Evolutionary conservation across 2,329 filamentous ascomycete species (phyloP), one percentile per base, ranked within the genome.

Genomic region (Thielaviopsis euricoi): DNA sequence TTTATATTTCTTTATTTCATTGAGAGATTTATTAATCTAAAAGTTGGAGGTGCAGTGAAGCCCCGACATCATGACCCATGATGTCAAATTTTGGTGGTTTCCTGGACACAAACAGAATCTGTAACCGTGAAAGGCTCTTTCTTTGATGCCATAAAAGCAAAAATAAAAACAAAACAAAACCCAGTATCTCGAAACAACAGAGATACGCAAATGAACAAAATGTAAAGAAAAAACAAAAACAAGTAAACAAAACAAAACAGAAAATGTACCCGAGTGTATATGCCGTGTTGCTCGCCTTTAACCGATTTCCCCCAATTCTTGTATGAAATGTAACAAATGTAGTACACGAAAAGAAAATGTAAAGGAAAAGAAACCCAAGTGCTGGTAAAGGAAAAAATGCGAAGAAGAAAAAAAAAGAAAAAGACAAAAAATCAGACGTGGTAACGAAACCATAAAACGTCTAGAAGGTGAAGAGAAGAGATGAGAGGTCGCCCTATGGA

Each of bases 1-100:
- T 43, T 43, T 43, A n/a, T 29, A 33, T 33, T 17, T 23, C 23
- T 21, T 48, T 55, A 55, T 49, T 25, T 55, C 17, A 37, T 55
- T 49, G 48, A 55, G 48, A 55, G 19, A 55, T 55, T 13, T 26
- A 26, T 55, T 55, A 49, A 55, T 55, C 37, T 22, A 55, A 40
- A 25, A 22, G 22, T 48, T 49, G 37, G 21, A 55, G n/a, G 2
- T 13, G 21, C 25, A 40, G 33, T 22, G 4, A 22, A 21, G n/a
- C 23, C 19, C 6, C 29, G 23, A 21, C 19, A 54, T 54, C 29
- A 54, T 22, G 40, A 33, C 9, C 19, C 10, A 26, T 7, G 25
- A 37, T 54, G n/a, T n/a, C 26, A 5, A n/a, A 13, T 37, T 21
- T 19, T 54, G 29, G 26, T 54, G 33, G 52, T 54, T 43, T 43